These are phyloP conservation scores for Sesbania bispinosa DNA, from an alignment of 306 rosid genomes.

Conservation along the genomic window DNA sequence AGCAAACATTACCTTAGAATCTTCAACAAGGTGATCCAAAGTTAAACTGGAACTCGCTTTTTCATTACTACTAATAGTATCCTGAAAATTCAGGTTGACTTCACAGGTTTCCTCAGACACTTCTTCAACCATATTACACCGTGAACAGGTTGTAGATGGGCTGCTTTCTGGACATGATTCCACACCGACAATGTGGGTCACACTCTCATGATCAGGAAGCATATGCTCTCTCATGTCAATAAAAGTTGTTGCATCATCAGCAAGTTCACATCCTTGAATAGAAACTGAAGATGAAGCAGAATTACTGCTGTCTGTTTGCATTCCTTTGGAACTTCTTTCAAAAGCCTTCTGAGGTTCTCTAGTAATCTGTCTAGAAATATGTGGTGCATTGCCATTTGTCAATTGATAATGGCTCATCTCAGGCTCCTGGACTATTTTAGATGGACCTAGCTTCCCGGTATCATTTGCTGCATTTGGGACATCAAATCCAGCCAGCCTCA, in stretches of 20 bases:
- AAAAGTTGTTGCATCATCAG: conserved; percentile 66
- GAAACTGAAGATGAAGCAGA: conserved; percentile 83
- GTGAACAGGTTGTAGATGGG: conserved; percentile 37
- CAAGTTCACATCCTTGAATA: conserved; percentile 72
- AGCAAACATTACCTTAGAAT: conserved; percentile 23
- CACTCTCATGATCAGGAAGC: conserved; percentile 38
- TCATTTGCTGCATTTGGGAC: conserved; percentile 43
- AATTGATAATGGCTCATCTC: conserved; percentile 44
- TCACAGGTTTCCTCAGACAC: conserved; percentile 24
- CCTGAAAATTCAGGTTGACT: conserved; percentile 12
- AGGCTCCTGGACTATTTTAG: conserved; percentile 46
- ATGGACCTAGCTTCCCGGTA: conserved; percentile 39
- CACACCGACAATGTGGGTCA: conserved; percentile 30
- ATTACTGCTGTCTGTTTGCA: conserved; percentile 70
- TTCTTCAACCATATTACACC: conserved; percentile 37
- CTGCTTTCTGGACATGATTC: conserved; percentile 39
- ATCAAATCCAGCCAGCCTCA: conserved; percentile 62
- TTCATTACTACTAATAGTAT: conserved; percentile 23
- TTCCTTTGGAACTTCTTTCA: conserved; percentile 61
- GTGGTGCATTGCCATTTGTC: conserved; percentile 41
- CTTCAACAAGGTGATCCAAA: conserved; percentile 24
- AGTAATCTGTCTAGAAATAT: conserved; percentile 37
- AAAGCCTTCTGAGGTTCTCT: conserved; percentile 46
- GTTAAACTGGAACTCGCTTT: conserved; percentile 22
- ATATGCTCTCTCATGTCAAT: conserved; percentile 53